Conservation (phyloP, 2,329 filamentous ascomycete genomes). For the Pseudogymnoascus sp. region DNA sequence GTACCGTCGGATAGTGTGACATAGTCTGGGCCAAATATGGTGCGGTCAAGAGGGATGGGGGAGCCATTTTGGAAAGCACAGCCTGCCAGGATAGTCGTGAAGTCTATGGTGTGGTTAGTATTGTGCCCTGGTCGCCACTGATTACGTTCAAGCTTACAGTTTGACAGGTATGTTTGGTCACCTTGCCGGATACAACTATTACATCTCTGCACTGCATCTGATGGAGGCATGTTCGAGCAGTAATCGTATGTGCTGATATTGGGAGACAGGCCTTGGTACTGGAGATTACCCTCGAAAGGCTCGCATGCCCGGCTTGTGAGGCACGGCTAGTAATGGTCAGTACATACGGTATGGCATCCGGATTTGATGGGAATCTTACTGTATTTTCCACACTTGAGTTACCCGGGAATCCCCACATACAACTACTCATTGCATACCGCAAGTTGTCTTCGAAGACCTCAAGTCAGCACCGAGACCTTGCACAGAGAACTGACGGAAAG, state of each 20-base stretch:
- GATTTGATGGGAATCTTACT: conserved; percentile 31
- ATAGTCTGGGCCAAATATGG: neutral
- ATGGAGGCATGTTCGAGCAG: conserved; percentile 40
- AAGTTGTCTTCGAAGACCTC: conserved; percentile 43
- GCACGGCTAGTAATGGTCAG: conserved; percentile 6
- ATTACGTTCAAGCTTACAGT: neutral
- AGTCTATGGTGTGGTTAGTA: neutral
- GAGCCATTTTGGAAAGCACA: neutral
- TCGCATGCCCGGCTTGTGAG: conserved; percentile 45
- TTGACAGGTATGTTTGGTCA: conserved; percentile 23
- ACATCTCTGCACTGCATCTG: neutral
- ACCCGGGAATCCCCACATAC: conserved; percentile 44
- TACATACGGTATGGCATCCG: neutral
- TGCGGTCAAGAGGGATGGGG: neutral
- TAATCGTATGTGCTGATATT: conserved; percentile 44
- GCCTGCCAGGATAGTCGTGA: neutral
- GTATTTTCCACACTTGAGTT: conserved; percentile 42
- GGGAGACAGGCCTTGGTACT: conserved; percentile 43
- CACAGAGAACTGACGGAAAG: neutral
- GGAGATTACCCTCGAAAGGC: conserved; percentile 39
- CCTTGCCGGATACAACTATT: conserved; percentile 35
- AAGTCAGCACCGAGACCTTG: neutral
- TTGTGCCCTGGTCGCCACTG: neutral
- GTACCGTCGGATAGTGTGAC: neutral
- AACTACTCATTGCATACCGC: conserved; percentile 48